A percentile compares a stretch with the other conserved stretches of the same genome.
Evolutionary conservation across 331 rosid species (phyloP).

Genomic region (Prunus yedoensis): DNA sequence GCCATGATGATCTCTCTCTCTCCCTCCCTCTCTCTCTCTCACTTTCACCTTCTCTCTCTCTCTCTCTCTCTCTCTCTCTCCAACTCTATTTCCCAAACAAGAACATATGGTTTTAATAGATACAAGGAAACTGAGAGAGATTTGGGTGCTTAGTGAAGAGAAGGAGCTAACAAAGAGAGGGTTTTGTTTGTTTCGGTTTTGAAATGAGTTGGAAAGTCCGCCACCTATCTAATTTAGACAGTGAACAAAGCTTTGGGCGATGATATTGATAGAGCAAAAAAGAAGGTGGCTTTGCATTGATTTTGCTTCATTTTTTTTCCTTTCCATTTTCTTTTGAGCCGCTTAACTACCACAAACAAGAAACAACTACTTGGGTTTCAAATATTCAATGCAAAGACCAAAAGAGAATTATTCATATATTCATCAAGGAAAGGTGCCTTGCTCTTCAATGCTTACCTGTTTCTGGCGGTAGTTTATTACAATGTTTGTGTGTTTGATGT

Average conservation of each 20-base stretch:
- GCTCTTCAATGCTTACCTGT: conserved; percentile 12
- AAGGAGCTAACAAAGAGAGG: conserved; percentile 29
- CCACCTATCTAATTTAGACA: background rate
- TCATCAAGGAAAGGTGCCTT: background rate
- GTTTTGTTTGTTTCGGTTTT: conserved; percentile 22
- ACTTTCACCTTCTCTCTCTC: background rate
- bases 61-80: conserved; percentile 1
- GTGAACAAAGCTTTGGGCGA: conserved; percentile 39
- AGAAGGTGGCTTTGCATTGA: background rate
- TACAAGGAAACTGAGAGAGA: conserved; percentile 24
- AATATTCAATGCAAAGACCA: background rate
- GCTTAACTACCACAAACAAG: conserved; percentile 42
- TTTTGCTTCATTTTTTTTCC: background rate
- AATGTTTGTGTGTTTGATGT: background rate
- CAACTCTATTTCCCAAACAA: background rate
- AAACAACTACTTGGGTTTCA: conserved; percentile 12
- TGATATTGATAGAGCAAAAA: conserved; percentile 12
- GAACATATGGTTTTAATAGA: background rate
- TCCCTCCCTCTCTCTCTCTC: conserved; percentile 2
- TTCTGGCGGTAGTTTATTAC: conserved; percentile 3
- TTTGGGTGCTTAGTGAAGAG: conserved; percentile 24
- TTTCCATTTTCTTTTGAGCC: conserved; percentile 11
- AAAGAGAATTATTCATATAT: background rate
- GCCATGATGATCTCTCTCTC: conserved; percentile 30
- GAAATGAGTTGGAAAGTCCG: conserved; percentile 40